These are phyloP conservation scores for Aspergillus ibericus DNA, from an alignment of 2,329 filamentous ascomycete species.

Conservation along the genomic window DNA sequence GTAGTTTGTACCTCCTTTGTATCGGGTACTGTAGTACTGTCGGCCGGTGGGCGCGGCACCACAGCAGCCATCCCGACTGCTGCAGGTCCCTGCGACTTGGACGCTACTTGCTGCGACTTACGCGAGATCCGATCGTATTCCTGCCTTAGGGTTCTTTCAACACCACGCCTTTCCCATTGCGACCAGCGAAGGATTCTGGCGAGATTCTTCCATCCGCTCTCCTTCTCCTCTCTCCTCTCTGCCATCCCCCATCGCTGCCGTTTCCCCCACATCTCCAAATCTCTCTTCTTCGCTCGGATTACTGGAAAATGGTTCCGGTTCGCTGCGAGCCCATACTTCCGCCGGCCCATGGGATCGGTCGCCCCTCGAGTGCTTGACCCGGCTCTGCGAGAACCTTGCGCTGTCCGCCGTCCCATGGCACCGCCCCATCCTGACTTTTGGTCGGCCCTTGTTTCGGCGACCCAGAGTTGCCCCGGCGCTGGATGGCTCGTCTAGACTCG, in stretches of 20 bases:
- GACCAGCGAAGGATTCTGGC: too few species aligned
- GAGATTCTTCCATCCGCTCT: too few species aligned
- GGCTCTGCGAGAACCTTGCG: conserved; percentile 3
- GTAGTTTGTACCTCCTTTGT: background rate
- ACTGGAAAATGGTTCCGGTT: background rate
- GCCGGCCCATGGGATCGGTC: background rate
- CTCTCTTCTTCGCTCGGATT: background rate
- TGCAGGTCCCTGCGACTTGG: too few species aligned
- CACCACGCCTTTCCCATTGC: background rate
- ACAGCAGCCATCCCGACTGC: too few species aligned
- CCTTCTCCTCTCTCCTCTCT: background rate
- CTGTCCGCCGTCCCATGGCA: conserved; percentile 1
- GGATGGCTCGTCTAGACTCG: conserved; percentile 2
- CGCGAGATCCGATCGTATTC: too few species aligned
- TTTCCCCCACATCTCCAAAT: background rate
- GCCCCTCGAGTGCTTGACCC: background rate
- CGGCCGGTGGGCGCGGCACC: too few species aligned
- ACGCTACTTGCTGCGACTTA: too few species aligned
- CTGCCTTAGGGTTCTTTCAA: too few species aligned
- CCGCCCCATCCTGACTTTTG: conserved; percentile 1
- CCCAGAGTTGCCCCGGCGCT: conserved; percentile 7
- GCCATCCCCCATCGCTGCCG: background rate
- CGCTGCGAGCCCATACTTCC: background rate
- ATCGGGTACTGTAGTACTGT: background rate
- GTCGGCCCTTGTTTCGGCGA: conserved; percentile 9